Evolutionary conservation across 2,329 filamentous ascomycete species (phyloP), one percentile per base, ranked within the genome.

Genomic region (Ramularia collo-cygni): DNA sequence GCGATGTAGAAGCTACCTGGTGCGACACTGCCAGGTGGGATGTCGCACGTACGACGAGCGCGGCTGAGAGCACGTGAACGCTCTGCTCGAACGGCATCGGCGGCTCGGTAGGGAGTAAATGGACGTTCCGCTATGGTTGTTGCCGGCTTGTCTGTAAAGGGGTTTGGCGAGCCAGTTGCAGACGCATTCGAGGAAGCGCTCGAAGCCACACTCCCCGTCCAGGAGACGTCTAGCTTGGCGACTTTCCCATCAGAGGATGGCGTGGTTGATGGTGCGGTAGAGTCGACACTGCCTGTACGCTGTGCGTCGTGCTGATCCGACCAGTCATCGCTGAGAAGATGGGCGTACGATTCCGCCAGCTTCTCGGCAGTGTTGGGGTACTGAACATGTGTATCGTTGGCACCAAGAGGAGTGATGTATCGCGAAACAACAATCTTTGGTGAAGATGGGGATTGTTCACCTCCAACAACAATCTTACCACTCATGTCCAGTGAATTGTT

Each of bases 381-480:
- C 8, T 46, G 39, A 3, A 43, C 51, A 19, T 44, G 21, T 24
- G 21, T 24, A 6, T 6, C 10, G 24, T 56, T 52, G 4, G 47
- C 37, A 15, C 34, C 40, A 7, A 50, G 36, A 2, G 57, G 56
- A 4, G 60, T 62, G 35, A 60, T 53, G 40, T 61, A 59, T 4
- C 58, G 51, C 12, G 58, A 59, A 7, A 62, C 52, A 1, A 60
- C 49, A n/a, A 62, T 60, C 8, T 51, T 44, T 8, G 59, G 58
- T 4, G 55, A 53, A 10, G 47, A 33, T 6, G 17, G 19, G 4
- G 16, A 14, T 16, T 34, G 14, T n/a, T 27, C 29, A 35, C 19
- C 19, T 4, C 39, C 43, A 2, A 42, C 36, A 1, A 38, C 37
- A 2, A 33, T 34, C 16, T 43, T 40, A 19, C 31, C 42, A 2